phyloP scores from a whole-genome alignment of 176 grass and related monocot species.

The Bothriochloa decipiens region DNA sequence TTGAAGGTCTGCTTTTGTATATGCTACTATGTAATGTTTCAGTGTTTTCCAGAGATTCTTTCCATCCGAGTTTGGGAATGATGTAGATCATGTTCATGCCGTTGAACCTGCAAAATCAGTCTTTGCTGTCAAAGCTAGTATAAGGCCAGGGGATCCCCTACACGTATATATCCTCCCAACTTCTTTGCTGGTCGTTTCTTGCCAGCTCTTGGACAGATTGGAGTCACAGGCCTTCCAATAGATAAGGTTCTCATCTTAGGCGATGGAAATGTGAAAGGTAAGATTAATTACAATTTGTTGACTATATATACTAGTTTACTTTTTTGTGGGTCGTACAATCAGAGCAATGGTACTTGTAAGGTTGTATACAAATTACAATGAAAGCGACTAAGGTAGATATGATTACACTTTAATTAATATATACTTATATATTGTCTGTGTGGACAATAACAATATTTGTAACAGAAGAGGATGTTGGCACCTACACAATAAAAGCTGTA shows the following conservation, averaged over 20 bases:
- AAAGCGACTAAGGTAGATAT: background rate
- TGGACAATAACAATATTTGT: constrained; percentile 46
- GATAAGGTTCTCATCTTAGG: constrained; percentile 57
- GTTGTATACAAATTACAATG: background rate
- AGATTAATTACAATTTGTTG: background rate
- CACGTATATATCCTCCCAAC: constrained; percentile 48
- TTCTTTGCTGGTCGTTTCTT: constrained; percentile 54
- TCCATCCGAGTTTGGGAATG: constrained; percentile 55
- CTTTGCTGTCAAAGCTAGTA: constrained; percentile 25
- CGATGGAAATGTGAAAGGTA: constrained; percentile 62
- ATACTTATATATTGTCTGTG: background rate
- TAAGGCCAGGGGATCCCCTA: constrained; percentile 53
- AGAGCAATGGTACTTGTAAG: background rate
- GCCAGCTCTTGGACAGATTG: constrained; percentile 33
- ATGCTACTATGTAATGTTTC: background rate
- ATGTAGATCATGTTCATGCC: constrained; percentile 41
- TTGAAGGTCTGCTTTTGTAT: background rate
- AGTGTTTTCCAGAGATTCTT: constrained; percentile 40
- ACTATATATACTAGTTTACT: background rate
- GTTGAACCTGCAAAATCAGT: constrained; percentile 46
- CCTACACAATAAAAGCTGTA: constrained; percentile 63
- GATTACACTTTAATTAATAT: background rate
- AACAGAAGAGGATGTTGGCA: constrained; percentile 51
- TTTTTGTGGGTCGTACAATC: background rate
- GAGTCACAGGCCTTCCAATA: constrained; percentile 25